Conservation (phyloP, 257 asterid species). For the Lantana camara region DNA sequence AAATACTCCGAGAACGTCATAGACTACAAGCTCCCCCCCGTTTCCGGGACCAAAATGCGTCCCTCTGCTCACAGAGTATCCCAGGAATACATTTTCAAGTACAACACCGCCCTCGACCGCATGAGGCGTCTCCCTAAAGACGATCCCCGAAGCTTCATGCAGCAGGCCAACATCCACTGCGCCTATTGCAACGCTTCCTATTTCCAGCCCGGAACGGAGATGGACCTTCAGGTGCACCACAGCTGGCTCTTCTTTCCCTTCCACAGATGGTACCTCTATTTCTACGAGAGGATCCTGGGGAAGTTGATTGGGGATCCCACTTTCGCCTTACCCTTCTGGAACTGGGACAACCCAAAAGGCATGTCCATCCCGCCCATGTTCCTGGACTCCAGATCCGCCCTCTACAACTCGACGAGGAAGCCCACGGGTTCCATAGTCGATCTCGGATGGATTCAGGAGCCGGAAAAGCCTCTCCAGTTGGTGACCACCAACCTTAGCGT, state of each 20-base stretch:
- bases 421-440: neutral
- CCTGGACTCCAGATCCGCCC: neutral
- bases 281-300: conserved; percentile 9
- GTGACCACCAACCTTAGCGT: neutral
- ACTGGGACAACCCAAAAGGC: conserved; percentile 20
- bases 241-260: conserved; percentile 26
- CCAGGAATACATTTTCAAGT: neutral
- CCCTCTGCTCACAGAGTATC: neutral
- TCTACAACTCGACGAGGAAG: neutral
- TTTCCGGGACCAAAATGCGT: neutral
- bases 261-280: conserved; percentile 26
- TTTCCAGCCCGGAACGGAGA: neutral
- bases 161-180: conserved; percentile 18
- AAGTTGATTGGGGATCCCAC: neutral
- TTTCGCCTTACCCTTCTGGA: conserved; percentile 21
- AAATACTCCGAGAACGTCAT: neutral
- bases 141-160: conserved; percentile 17
- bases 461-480: neutral
- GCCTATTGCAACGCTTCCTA: conserved; percentile 20
- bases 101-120: neutral
- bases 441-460: neutral
- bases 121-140: neutral
- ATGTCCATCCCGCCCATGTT: conserved; percentile 6
- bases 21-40: neutral
- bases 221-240: conserved; percentile 16